Evolutionary conservation across 768 basidiomycete genomes (phyloP), one percentile per base, ranked within the genome.

Genomic region (Boletus pseudopeckii): DNA sequence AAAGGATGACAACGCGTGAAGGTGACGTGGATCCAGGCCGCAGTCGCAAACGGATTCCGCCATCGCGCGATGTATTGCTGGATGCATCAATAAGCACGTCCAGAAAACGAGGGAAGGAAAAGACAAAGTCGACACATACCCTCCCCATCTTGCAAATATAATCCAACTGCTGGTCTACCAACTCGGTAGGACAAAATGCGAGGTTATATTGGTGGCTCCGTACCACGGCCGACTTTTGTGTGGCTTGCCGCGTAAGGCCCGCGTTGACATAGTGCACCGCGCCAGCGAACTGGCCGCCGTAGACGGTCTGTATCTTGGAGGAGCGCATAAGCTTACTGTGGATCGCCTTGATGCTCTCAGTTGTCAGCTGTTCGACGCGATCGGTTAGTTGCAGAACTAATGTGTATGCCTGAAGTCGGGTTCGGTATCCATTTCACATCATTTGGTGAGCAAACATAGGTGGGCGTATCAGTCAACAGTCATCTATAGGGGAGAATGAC

Each of bases 51-150:
- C 10, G 71, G 71, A 50, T 73, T 72, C 17, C 71, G 63, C 72
- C 71, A 73, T 37, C 66, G 63, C 4, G 68, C 69, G 42, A 72
- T 68, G 50, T 71, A 73, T 72, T 73, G 71, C 70, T 73, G 15
- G 1, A 30, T 3, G 8, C 13, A 5, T 32, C 26, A 11, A 36
- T 24, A 17, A 50, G 47, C 14, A 36, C 22, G 6, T 37, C 38
- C 24, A 41, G 13, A 7, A 32, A 39, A 37, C 9, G 8, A 28
- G 28, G n/a, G 20, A 20, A 34, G 6, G 14, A 39, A 6, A 14
- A 14, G 17, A 34, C 5, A 4, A n/a, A 0, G 10, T 26, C 14
- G 38, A 37, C 5, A 57, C 69, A 6, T 47, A 71, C 69, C 55
- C 63, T 63, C 2, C 63, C 69, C 69, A 70, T 70, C 55, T 70